Base-by-base conservation (phyloP, 1,139 yeast species). In the Lodderomyces metapsilosis region DNA sequence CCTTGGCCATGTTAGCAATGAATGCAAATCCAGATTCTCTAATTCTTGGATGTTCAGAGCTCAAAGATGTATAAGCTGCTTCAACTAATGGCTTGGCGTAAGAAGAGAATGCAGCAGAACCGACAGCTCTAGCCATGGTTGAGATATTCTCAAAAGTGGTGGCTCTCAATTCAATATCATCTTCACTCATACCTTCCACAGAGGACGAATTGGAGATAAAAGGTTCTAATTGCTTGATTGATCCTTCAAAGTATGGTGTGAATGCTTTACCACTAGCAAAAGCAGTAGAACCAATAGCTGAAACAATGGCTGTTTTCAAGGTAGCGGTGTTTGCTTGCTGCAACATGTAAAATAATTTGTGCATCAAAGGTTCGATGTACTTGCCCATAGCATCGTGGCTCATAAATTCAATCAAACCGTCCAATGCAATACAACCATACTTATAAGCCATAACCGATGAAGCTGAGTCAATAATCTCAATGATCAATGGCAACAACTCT, bases 281-380 rank as follows among this genome's bases (percentile, higher is more conserved):
- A 32, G 98, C 98, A 47, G 96, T 88, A 31, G 98, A 89, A 43
- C 98, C 98, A 59, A 92, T 87, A 30, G 98, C 97, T 43, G 96
- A 87, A 45, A 92, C 96, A 57, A 92, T 87, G 41, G 95, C 87
- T 39, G 92, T 77, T 69, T 86, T 88, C 60, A 92, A 78, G 37
- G 85, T 76, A 4, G 82, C 72, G 30, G 88, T 72, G 52, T 79
- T 76, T 31, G 84, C 81, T 52, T 74, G 71, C 54, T 80, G 84
- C 56, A 92, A 78, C 85, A 92, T 84, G 46, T 77, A 80, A 72
- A 89, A 82, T 53, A 94, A 76, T 58, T 91, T 87, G 66, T 88
- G 88, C 85, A 91, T 88, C 64, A 92, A 78, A 40, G 95, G 91
- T 52, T 84, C 92, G 57, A 92, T 71, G 68, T 91, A 92, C 53